Evolutionary conservation across 176 grass and related monocot genomes (phyloP).

Genomic region (Aegilops sharonensis): DNA sequence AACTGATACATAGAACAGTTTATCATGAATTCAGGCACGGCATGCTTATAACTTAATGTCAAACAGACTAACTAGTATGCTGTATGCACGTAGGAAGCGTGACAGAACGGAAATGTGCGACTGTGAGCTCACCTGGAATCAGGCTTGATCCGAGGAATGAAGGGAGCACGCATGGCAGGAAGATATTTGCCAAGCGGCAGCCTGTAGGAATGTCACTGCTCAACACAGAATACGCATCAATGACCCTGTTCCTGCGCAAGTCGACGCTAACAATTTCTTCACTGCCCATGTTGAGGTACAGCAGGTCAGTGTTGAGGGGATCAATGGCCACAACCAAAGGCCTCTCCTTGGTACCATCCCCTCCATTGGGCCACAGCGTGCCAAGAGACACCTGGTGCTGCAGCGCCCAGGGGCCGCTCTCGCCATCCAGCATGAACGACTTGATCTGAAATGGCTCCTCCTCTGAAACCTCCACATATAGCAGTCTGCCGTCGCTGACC

Average conservation of each 20-base stretch:
- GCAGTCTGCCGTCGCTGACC: slow-evolving; percentile 26
- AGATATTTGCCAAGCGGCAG: background rate
- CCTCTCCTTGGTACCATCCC: background rate
- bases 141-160: slow-evolving; percentile 1
- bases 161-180: background rate
- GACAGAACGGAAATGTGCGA: background rate
- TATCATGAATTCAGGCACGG: too few species aligned
- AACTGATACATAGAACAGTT: too few species aligned
- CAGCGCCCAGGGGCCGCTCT: slow-evolving; percentile 15
- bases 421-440: background rate
- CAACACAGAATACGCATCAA: background rate
- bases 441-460: background rate
- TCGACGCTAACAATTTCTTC: background rate
- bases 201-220: background rate
- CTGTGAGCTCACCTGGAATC: background rate
- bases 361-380: background rate
- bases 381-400: slow-evolving; percentile 1
- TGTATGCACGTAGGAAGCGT: too few species aligned
- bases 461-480: slow-evolving; percentile 25
- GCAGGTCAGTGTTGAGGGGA: background rate
- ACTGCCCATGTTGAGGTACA: background rate
- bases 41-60: too few species aligned
- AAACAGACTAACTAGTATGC: too few species aligned
- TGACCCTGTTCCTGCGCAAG: background rate
- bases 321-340: background rate